Evolutionary conservation across 2,329 filamentous ascomycete species (phyloP).

Genomic region (Tolypocladium ovalisporum): DNA sequence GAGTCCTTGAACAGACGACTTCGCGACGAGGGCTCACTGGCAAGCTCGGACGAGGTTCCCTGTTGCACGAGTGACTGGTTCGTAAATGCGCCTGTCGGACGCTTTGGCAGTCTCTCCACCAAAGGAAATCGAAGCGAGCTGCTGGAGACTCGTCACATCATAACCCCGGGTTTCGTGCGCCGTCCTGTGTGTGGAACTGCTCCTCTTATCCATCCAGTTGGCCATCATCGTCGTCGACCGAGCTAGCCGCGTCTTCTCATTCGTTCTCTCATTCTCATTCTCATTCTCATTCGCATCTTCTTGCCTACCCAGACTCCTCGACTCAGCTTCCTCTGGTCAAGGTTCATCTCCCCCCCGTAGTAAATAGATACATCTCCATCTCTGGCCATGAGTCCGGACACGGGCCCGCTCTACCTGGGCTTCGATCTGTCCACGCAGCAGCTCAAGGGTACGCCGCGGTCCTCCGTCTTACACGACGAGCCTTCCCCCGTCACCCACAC

Average conservation of each 20-base stretch:
- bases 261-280: not conserved
- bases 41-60: not conserved
- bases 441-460: constrained; percentile 59
- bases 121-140: not conserved
- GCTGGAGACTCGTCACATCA: not conserved
- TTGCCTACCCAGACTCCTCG: not conserved
- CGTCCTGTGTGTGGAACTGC: not conserved
- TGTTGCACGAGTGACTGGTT: not conserved
- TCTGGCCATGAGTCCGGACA: constrained; percentile 17
- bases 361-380: not conserved
- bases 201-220: not conserved
- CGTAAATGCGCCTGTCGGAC: not conserved
- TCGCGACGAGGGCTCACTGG: not conserved
- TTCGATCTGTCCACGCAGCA: constrained; percentile 97
- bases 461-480: not conserved
- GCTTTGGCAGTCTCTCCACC: not conserved
- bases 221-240: not conserved
- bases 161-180: not conserved
- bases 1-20: not conserved
- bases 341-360: not conserved
- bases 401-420: constrained; percentile 66
- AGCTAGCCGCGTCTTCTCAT: not conserved
- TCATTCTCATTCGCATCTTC: not conserved
- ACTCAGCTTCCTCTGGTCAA: not conserved
- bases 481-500: not conserved